Conservation (phyloP, 352 stramenopile species). For the Globisporangium solare region DNA sequence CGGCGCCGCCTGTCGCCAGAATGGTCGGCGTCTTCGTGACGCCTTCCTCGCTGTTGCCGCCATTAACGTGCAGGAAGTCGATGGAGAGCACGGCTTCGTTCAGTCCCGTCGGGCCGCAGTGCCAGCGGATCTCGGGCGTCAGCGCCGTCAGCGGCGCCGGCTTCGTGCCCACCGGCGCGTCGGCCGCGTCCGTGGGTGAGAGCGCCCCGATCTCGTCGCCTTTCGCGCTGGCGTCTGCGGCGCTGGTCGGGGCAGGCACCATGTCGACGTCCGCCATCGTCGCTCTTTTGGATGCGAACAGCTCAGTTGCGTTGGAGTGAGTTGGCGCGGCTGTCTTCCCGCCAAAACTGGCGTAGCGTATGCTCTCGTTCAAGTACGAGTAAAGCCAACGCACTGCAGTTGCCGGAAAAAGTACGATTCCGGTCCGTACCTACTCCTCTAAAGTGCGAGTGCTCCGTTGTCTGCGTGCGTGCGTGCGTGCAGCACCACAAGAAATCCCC, state of each 20-base stretch:
- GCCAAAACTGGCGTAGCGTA: conserved; percentile 5
- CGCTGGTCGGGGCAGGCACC: not conserved
- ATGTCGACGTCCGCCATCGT: not conserved
- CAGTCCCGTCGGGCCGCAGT: conserved; percentile 82
- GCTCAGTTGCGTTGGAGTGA: not conserved
- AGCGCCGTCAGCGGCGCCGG: conserved; percentile 38
- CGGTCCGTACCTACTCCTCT: too few relatives aligned
- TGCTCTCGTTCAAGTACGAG: not conserved
- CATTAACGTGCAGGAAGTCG: conserved; percentile 51
- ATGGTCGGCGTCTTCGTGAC: conserved; percentile 17
- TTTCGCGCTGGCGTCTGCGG: too few relatives aligned
- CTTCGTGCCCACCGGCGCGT: not conserved
- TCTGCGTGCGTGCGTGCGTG: too few relatives aligned
- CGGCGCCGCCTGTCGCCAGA: conserved; percentile 75
- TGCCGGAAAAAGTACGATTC: conserved; percentile 2
- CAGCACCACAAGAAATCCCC: too few relatives aligned
- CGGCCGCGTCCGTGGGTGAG: not conserved
- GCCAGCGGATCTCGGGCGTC: conserved; percentile 84
- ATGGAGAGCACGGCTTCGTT: conserved; percentile 85
- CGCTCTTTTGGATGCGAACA: not conserved
- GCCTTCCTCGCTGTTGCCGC: not conserved
- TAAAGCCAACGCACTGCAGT: not conserved
- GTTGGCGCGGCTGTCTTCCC: conserved; percentile 2
- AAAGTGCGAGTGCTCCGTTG: too few relatives aligned
- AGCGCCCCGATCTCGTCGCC: not conserved